A percentile compares a stretch with the other conserved stretches of the same genome.
phyloP scores from a whole-genome alignment of 163 green algal genomes.

The Chlamydomonas reinhardtii region DNA sequence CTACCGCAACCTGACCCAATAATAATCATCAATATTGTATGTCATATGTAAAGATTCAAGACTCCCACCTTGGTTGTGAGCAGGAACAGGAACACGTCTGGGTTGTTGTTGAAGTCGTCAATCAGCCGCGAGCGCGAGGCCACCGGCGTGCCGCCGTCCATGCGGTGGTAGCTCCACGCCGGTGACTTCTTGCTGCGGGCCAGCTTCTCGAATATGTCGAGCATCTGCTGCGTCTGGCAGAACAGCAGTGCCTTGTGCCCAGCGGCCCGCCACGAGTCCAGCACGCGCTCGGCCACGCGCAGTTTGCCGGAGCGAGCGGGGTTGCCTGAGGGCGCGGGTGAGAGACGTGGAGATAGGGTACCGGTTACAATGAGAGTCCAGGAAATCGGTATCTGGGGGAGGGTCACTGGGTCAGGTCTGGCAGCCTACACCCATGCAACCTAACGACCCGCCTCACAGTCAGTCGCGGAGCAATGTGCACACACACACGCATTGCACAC shows the following conservation, averaged over 20 bases:
- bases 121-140: slow-evolving; percentile 81
- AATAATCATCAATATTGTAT: too few relatives aligned
- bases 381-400: too few relatives aligned
- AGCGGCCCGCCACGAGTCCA: slow-evolving; percentile 76
- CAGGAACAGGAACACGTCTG: slow-evolving; percentile 90
- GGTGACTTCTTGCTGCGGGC: not conserved
- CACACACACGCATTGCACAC: too few relatives aligned
- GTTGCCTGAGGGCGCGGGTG: too few relatives aligned
- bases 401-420: too few relatives aligned
- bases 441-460: too few relatives aligned
- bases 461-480: not conserved
- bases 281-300: slow-evolving; percentile 70
- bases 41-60: too few relatives aligned
- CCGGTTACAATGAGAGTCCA: too few relatives aligned
- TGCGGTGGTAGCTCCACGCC: slow-evolving; percentile 85
- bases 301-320: slow-evolving; percentile 71
- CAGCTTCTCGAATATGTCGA: slow-evolving; percentile 94
- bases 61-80: slow-evolving; percentile 89
- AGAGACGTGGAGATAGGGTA: too few relatives aligned
- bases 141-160: slow-evolving; percentile 93
- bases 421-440: too few relatives aligned
- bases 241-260: slow-evolving; percentile 91
- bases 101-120: slow-evolving; percentile 94
- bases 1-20: too few relatives aligned
- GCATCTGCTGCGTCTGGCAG: slow-evolving; percentile 97